Evolutionary conservation across 2,329 filamentous ascomycete species (phyloP).

Genomic region (Exophiala xenobiotica): DNA sequence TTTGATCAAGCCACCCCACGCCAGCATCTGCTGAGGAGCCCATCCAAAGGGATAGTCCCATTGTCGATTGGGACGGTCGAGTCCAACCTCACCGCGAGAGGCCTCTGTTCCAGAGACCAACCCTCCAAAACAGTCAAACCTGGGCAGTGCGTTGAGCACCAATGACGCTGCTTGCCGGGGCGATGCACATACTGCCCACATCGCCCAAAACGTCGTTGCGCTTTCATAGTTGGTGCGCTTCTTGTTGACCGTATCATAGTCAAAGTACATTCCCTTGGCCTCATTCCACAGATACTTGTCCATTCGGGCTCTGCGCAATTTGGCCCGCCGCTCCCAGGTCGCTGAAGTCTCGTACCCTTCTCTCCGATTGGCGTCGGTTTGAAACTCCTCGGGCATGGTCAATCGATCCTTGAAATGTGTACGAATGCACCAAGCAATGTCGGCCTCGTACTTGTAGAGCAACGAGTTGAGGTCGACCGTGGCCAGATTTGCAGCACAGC

Average conservation of each 20-base stretch:
- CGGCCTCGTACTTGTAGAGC: constrained; percentile 94
- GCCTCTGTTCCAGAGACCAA: constrained; percentile 86
- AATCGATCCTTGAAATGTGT: constrained; percentile 80
- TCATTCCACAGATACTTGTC: constrained; percentile 95
- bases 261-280: constrained; percentile 92
- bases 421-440: constrained; percentile 84
- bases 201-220: constrained; percentile 93
- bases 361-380: constrained; percentile 62
- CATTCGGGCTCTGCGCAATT: constrained; percentile 77
- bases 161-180: constrained; percentile 83
- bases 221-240: constrained; percentile 82
- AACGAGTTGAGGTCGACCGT: constrained; percentile 94
- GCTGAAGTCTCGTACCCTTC: constrained; percentile 78
- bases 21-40: constrained; percentile 97
- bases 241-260: constrained; percentile 85
- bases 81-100: constrained; percentile 74
- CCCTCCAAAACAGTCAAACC: constrained; percentile 84
- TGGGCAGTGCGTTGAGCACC: constrained; percentile 77
- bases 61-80: constrained; percentile 88
- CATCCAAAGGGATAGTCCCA: constrained; percentile 99
- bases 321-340: constrained; percentile 84
- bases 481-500: constrained; percentile 80
- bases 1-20: constrained; percentile 87
- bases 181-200: constrained; percentile 89
- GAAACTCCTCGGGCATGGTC: constrained; percentile 79